Evolutionary conservation across 75 land plant genomes (phyloP), one percentile per base, ranked within the genome.

Genomic region (Ceratopteris richardii): DNA sequence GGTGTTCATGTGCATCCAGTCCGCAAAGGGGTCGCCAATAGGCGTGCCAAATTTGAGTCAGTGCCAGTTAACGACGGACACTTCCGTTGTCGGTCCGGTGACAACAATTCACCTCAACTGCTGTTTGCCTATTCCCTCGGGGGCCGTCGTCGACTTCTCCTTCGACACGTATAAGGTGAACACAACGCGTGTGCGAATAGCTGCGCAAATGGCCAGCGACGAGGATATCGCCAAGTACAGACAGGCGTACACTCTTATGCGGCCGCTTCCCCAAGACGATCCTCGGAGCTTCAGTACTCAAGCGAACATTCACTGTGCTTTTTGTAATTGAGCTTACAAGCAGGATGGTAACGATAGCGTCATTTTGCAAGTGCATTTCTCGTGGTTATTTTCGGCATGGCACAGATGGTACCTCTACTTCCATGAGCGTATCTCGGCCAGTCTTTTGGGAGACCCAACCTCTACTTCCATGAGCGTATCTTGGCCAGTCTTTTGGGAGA

Each of bases 271-370:
- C 6, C 28, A 11, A 2, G 54, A 52, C 54, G 54, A 52, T 28
- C 54, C 54, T 6, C 54, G 54, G 14, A 52, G 54, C 54, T 12
- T 52, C 5, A 6, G 10, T 1, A 70, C 73, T 23, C 85, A 82
- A 53, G 85, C 80, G 24, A 63, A 69, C 13, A 40, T 85, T 36
- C 88, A 85, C 55, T 78, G 82, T 50, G 73, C 78, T 11, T 85
- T 82, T 66, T 86, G 85, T 67, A 53, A 79, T 36, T 75, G 65
- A 22, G 61, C 82, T 23, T 66, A 73, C 47, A 18, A 6, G 12
- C 54, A 52, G 28, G 4, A 2, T 48, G 64, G 57, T 18, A 75
- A 73, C 4, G 22, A 14, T 21, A 21, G 22, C 22, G 37, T 46
- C 50, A 2, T 28, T 1, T 6, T 52, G 24, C 54, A 52, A 28